These are phyloP conservation scores for Xenoacremonium recifei DNA, from an alignment of 2,329 filamentous ascomycete genomes.

Conservation along the genomic window DNA sequence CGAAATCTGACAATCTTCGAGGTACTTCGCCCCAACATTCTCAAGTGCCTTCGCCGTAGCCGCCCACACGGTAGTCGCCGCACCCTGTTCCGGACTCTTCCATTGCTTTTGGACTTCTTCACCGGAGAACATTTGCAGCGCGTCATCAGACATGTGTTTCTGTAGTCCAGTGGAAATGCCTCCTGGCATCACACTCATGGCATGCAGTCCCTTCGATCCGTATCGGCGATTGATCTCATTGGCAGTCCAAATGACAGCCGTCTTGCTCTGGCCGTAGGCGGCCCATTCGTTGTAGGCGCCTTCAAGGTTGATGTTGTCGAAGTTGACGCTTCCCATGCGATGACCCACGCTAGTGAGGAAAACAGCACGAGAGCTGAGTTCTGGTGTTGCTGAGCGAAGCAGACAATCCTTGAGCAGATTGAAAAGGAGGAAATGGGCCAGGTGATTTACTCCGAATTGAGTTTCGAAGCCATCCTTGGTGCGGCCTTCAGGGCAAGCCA, in stretches of 20 bases:
- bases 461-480: conserved; percentile 21
- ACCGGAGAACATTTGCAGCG: no score
- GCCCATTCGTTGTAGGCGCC: conserved; percentile 30
- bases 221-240: conserved; percentile 48
- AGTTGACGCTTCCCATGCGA: conserved; percentile 5
- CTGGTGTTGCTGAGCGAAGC: conserved; percentile 34
- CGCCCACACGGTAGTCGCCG: conserved; percentile 1
- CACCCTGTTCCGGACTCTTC: conserved; percentile 4
- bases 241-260: conserved; percentile 45
- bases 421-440: conserved; percentile 27
- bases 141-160: not conserved
- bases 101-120: not conserved
- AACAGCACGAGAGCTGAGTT: conserved; percentile 47
- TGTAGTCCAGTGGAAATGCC: conserved; percentile 27
- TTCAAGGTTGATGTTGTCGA: conserved; percentile 20
- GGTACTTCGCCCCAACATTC: conserved; percentile 2
- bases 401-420: conserved; percentile 42
- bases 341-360: conserved; percentile 44
- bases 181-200: conserved; percentile 39
- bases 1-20: not conserved
- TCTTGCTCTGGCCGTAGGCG: conserved; percentile 38
- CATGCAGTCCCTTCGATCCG: conserved; percentile 39
- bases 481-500: conserved; percentile 25
- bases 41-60: not conserved
- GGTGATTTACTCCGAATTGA: conserved; percentile 26